Base-by-base conservation (phyloP, 75 land plant species). In the Pinus tabuliformis region DNA sequence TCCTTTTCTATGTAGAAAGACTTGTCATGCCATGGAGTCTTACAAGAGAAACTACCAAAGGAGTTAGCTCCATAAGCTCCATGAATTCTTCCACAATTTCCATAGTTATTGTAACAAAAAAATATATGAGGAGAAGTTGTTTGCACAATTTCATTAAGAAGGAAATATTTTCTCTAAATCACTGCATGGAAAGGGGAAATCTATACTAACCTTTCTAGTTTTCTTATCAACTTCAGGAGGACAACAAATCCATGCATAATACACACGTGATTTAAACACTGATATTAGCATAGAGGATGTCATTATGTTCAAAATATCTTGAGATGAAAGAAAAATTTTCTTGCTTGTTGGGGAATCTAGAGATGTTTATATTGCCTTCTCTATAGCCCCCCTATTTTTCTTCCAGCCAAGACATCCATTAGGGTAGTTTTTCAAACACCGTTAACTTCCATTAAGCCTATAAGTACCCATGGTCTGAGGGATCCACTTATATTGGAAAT, bases 51-150 rank as follows among this genome's bases (percentile, higher is more conserved):
- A 0, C 0, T 26, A 26, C 26, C 18, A 81, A 30, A 3, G 79
- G 75, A 57, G 78, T 76, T 3, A 89, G 91, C 64, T 89, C 91
- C 20, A 89, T 79, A 33, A 89, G 70, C 26, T 89, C 90, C 88
- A 89, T 83, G 14, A 89, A 86, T 63, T 89, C 88, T 58, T 81
- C 88, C 42, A 89, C 87, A 76, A 89, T 86, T 78, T 83, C 90
- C 86, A 73, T 28, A 58, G 15, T 64, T 37, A 64, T 64, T 64
- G 24, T n/a, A n/a, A n/a, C 20, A 64, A 15, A 64, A 64, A 64
- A 1, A 64, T 64, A 16, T 24, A 26, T 30, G 24, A 64, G 24
- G n/a, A 33, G 0, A 12, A 0, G 37, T 37, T 63, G 39, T 5
- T 30, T 14, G 17, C 66, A 28, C 30, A 63, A 37, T 63, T 63